phyloP scores from a whole-genome alignment of 2,329 filamentous ascomycete species.

The Curvularia sp. region DNA sequence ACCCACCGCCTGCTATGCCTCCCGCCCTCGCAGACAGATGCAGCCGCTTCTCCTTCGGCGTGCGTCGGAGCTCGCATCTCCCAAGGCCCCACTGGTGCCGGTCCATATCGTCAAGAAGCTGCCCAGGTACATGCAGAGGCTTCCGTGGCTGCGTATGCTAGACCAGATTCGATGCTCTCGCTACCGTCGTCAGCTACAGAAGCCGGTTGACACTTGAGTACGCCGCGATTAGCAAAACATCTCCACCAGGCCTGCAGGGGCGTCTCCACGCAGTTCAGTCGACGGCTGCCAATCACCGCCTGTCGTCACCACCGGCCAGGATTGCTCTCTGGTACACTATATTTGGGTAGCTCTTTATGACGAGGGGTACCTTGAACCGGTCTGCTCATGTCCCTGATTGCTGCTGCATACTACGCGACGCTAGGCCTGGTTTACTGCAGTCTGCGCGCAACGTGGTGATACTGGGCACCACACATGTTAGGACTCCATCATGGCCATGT shows the following conservation, averaged over 20 bases:
- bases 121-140: slow-evolving; percentile 16
- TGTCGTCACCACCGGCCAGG: slow-evolving; percentile 30
- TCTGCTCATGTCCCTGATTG: slow-evolving; percentile 38
- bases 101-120: slow-evolving; percentile 21
- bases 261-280: slow-evolving; percentile 35
- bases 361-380: slow-evolving; percentile 32
- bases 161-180: slow-evolving; percentile 28
- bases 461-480: slow-evolving; percentile 28
- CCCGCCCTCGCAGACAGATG: background rate
- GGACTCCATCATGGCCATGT: no score
- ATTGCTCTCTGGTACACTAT: slow-evolving; percentile 40
- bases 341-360: slow-evolving; percentile 39
- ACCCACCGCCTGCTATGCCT: slow-evolving; percentile 11
- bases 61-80: slow-evolving; percentile 7
- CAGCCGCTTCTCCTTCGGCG: background rate
- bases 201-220: slow-evolving; percentile 37
- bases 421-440: slow-evolving; percentile 26
- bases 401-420: slow-evolving; percentile 36
- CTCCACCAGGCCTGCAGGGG: slow-evolving; percentile 46
- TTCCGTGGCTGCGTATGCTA: slow-evolving; percentile 32
- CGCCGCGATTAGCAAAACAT: slow-evolving; percentile 49
- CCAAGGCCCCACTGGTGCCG: slow-evolving; percentile 25
- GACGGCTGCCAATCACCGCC: slow-evolving; percentile 41
- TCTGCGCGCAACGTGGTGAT: slow-evolving; percentile 30
- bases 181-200: slow-evolving; percentile 30